These are phyloP conservation scores for Pterulicium gracile DNA, from an alignment of 1,284 basidiomycete genomes.

Conservation along the genomic window DNA sequence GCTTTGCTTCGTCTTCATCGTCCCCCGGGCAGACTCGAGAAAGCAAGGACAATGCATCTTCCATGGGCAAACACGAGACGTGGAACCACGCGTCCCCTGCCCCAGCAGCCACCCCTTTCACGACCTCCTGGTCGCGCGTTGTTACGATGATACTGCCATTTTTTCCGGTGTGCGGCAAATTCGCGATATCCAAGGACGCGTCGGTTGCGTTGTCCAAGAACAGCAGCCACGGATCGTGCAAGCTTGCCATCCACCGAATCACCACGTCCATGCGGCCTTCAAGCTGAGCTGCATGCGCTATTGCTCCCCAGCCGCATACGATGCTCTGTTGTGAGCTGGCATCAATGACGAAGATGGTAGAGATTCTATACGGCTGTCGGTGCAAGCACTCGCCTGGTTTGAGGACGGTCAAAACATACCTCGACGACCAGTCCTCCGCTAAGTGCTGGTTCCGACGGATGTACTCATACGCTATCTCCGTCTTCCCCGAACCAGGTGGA, in stretches of 20 bases:
- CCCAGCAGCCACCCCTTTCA: neutral
- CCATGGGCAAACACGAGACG: neutral
- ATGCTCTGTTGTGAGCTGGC: neutral
- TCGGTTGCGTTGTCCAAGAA: neutral
- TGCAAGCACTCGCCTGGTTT: neutral
- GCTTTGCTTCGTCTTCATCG: neutral
- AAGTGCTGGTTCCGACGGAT: constrained; percentile 52
- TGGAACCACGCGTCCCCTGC: neutral
- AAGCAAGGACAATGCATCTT: neutral
- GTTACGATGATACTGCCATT: neutral
- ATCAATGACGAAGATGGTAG: neutral
- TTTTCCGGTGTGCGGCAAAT: neutral
- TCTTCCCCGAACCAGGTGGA: neutral
- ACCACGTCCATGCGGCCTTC: neutral
- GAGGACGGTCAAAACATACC: constrained; percentile 16
- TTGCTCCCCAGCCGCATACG: neutral
- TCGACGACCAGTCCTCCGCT: constrained; percentile 92
- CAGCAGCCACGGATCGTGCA: neutral
- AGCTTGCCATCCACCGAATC: neutral
- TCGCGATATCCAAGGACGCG: neutral
- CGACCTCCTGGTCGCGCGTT: neutral
- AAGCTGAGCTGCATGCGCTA: neutral
- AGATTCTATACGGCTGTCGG: neutral
- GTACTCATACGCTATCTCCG: neutral
- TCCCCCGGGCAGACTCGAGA: neutral